Base-by-base conservation (phyloP, 2,329 filamentous ascomycete genomes). In the Penicillium sp. region DNA sequence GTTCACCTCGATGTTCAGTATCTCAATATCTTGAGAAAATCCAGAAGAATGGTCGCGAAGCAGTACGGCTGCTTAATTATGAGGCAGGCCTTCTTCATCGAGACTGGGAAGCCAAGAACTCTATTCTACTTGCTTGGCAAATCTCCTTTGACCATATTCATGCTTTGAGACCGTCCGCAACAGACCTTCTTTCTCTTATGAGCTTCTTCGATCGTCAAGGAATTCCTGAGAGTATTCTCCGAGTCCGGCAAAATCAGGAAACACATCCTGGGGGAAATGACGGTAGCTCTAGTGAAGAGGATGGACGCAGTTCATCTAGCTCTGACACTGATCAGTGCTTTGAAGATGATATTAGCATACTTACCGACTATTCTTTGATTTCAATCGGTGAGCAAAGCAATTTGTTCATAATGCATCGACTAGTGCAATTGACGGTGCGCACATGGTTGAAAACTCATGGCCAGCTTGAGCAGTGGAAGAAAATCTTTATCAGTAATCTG, bases 191-290 rank as follows among this genome's bases (percentile, higher is more conserved):
- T 4, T 42, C 37, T 42, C 37, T 42, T 42, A 67, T 4, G 55
- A 73, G 4, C 74, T 79, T 56, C 60, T 61, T 6, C 56, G 67
- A 75, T n/a, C 35, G 52, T 27, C 66, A 67, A 25, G 63, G 59
- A 15, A 69, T 71, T 44, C 65, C 64, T 5, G 56, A 65, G 45
- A 42, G n/a, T 42, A 5, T 42, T 42, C 37, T 42, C n/a, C n/a
- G n/a, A n/a, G n/a, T n/a, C n/a, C n/a, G n/a, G n/a, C n/a, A n/a
- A n/a, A n/a, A n/a, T n/a, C n/a, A n/a, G n/a, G n/a, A n/a, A n/a
- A n/a, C n/a, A 8, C 11, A 15, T 42, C 8, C n/a, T 1, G 37
- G 20, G 29, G 22, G n/a, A 11, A 20, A 18, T 42, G 4, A 7
- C 5, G 12, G 8, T 14, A 42, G 37, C n/a, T 42, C n/a, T 6